Conservation (phyloP, 2,329 filamentous ascomycete genomes). For the Zymoseptoria pseudotritici region DNA sequence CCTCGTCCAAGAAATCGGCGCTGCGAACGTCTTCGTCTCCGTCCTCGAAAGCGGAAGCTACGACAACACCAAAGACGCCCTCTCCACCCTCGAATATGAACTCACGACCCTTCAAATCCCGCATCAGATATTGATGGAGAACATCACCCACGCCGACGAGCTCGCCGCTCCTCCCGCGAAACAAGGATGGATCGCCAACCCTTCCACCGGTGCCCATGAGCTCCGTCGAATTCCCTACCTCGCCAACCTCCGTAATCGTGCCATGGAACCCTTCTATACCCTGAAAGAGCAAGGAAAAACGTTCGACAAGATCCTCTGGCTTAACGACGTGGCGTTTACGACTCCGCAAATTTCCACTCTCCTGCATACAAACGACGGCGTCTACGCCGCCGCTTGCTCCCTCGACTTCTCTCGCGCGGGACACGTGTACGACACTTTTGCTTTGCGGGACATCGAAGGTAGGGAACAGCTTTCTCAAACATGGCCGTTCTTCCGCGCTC, state of each 20-base stretch:
- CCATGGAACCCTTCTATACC: constrained; percentile 52
- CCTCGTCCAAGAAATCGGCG: constrained; percentile 50
- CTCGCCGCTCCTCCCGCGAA: constrained; percentile 41
- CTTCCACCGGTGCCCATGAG: constrained; percentile 40
- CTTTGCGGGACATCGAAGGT: constrained; percentile 49
- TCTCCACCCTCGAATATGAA: constrained; percentile 49
- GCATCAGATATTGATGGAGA: constrained; percentile 51
- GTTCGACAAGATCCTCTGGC: constrained; percentile 55
- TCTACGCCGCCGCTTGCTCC: constrained; percentile 56
- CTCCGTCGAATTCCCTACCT: constrained; percentile 63
- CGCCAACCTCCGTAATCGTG: constrained; percentile 55
- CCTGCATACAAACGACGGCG: constrained; percentile 50
- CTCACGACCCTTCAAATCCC: constrained; percentile 48
- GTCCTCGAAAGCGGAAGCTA: constrained; percentile 63
- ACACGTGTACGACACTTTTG: constrained; percentile 56
- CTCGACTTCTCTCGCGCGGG: constrained; percentile 50
- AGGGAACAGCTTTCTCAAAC: constrained; percentile 45
- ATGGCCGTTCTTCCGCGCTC: constrained; percentile 54
- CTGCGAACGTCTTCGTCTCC: constrained; percentile 59
- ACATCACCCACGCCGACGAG: constrained; percentile 52
- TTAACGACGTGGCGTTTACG: constrained; percentile 58
- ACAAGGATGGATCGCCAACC: constrained; percentile 60
- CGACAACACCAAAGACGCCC: constrained; percentile 58
- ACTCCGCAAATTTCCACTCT: constrained; percentile 50
- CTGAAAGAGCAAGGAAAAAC: constrained; percentile 38